Base-by-base conservation (phyloP, 306 rosid species). In the Cucurbita pepo region DNA sequence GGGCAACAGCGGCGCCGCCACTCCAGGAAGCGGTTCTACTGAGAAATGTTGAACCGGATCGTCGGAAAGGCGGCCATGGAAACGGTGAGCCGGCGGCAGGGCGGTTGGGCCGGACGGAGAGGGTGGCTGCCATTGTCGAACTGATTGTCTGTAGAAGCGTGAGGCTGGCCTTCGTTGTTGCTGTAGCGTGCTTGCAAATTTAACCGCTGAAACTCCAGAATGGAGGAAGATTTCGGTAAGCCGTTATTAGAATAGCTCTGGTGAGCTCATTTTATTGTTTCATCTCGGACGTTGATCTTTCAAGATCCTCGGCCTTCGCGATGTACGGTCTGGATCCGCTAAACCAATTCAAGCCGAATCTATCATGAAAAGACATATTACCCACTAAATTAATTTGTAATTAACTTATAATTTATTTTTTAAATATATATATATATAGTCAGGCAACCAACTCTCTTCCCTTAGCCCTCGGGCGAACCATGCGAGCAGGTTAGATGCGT, bases 91-190 rank as follows among this genome's bases (percentile, higher is more conserved):
- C 90, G 86, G 91, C 73, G 34, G 86, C 73, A 77, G 89, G 78
- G 44, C 90, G 90, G 90, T 88, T 86, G 79, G 99, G 89, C 69
- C 96, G 92, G 78, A 89, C 88, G 58, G 96, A 84, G 85, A 89
- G 86, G 69, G 95, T 84, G 77, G 89, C 87, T 75, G 95, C 86
- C 97, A 91, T 48, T 10, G 72, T 64, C 15, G 71, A 60, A 60
- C n/a, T 45, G 72, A 45, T 48, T 47, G 34, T 52, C 38, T 45
- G 13, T 18, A 25, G 69, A 45, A 73, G 65, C 72, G 83, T 77
- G 83, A 81, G 85, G 88, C 82, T 81, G 72, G 36, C 71, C 73
- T 75, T 73, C 36, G 5, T 19, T 41, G 71, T 59, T 65, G 71
- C 8, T 40, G 71, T 54, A 41, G 55, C 57, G 37, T 72, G 56